Evolutionary conservation across 1,284 basidiomycete genomes (phyloP).

Genomic region (Ustilago bromivora): DNA sequence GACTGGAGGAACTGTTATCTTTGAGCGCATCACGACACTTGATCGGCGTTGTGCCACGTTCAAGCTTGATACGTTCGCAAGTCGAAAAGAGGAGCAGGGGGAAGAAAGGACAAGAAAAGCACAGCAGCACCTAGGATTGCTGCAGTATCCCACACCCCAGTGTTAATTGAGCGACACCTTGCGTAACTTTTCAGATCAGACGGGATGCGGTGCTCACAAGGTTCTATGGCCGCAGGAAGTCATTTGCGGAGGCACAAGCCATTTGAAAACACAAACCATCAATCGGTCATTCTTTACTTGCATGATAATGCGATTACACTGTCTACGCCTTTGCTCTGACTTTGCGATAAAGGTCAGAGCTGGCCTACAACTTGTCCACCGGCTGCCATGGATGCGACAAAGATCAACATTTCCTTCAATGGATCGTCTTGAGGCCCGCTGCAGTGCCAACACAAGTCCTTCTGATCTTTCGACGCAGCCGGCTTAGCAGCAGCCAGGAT

Average conservation of each 20-base stretch:
- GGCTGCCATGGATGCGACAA: conserved; percentile 43
- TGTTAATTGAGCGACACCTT: conserved; percentile 83
- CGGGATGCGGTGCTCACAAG: conserved; percentile 83
- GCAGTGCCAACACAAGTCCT: too few relatives aligned
- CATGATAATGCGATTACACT: background rate
- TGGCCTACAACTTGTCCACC: conserved; percentile 37
- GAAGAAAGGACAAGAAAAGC: conserved; percentile 4
- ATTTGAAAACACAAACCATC: background rate
- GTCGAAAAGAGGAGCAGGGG: too few relatives aligned
- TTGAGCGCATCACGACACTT: background rate
- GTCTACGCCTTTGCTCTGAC: background rate
- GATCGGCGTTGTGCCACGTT: background rate
- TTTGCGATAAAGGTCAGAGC: conserved; percentile 8
- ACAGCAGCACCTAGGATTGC: conserved; percentile 79
- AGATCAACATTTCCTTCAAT: conserved; percentile 12
- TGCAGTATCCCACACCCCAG: conserved; percentile 85
- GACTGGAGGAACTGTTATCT: conserved; percentile 31
- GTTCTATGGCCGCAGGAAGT: conserved; percentile 80
- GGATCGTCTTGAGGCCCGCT: background rate
- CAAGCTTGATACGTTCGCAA: too few relatives aligned
- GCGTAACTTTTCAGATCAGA: conserved; percentile 84
- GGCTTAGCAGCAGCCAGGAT: background rate
- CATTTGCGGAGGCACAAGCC: background rate
- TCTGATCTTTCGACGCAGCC: background rate
- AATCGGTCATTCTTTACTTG: background rate